A percentile compares a stretch with the other conserved stretches of the same genome.
These are phyloP conservation scores for Linderniella brevidens DNA, from an alignment of 257 asterid genomes.

Conservation along the genomic window DNA sequence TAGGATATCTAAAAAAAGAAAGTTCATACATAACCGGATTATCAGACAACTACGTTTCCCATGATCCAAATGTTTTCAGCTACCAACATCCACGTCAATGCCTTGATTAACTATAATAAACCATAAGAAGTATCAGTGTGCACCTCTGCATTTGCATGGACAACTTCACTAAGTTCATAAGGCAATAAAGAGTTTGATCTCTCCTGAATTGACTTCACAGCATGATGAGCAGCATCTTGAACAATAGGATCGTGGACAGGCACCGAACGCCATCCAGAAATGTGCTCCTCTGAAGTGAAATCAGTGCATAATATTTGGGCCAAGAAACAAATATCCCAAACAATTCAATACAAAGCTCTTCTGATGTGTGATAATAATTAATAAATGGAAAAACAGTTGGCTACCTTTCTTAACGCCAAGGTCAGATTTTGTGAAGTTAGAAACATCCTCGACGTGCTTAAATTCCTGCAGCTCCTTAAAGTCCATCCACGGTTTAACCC, in stretches of 20 bases:
- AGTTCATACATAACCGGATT: background rate
- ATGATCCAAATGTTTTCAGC: too few species aligned
- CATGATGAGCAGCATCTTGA: conserved; percentile 80
- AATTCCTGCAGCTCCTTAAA: conserved; percentile 79
- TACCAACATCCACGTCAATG: background rate
- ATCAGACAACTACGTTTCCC: too few species aligned
- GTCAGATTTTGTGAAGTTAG: conserved; percentile 53
- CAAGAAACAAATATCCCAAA: conserved; percentile 3
- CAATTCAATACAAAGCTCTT: background rate
- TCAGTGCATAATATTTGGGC: conserved; percentile 1
- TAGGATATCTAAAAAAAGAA: background rate
- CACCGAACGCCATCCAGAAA: conserved; percentile 51
- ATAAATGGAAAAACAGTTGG: too few species aligned
- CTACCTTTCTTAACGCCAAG: conserved; percentile 64
- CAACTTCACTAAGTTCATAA: conserved; percentile 51
- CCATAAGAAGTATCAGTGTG: background rate
- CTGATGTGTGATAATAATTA: background rate
- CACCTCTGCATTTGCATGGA: conserved; percentile 82
- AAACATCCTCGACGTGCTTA: conserved; percentile 41
- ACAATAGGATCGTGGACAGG: conserved; percentile 70
- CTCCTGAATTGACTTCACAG: conserved; percentile 57
- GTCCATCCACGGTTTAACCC: conserved; percentile 89
- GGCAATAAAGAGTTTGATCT: conserved; percentile 70
- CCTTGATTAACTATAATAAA: background rate
- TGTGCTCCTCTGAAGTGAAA: conserved; percentile 25